Base-by-base conservation (phyloP, 1,284 basidiomycete genomes). In the Testicularia cyperi region DNA sequence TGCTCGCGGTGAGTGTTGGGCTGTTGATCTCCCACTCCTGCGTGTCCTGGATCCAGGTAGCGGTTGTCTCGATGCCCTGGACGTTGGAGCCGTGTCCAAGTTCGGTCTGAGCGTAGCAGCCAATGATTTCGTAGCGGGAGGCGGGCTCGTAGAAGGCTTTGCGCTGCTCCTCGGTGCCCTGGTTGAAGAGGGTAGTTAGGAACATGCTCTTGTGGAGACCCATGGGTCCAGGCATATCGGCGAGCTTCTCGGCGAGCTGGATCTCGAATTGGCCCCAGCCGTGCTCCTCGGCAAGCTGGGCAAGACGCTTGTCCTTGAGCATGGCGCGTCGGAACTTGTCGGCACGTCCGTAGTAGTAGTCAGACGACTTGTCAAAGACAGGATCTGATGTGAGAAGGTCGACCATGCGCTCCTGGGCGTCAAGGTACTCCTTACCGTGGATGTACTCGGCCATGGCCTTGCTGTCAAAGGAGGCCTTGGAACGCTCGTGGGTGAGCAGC, bases 321-420 rank as follows among this genome's bases (percentile, higher is more conserved):
- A 78, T 57, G 24, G 74, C 77, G 26, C 49, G 39, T 5, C 64
- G 58, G 60, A 72, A 78, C 63, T 74, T 76, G 35, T 75, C 77
- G 2, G 58, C 61, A 23, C 77, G 69, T 19, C 67, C 62, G 36
- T 74, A 52, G 67, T 77, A 78, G 56, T 68, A 84, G 84, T 82
- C 81, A 42, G 79, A 74, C 0, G 81, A 78, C 72, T 87, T 88
- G 75, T 86, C 82, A 56, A 89, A 88, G 22, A 47, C 34, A 19
- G 83, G 81, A 49, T 88, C 86, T 2, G 77, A 73, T 22, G 80
- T 77, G 40, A 88, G 74, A 13, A 86, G 56, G 2, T 73, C 52
- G 12, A 83, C 78, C 7, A 88, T 75, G 25, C 77, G 77, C 19
- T 80, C 61, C 35, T 81, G 82, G 21, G 60, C 81, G 24, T 70